Evolutionary conservation across 2,329 filamentous ascomycete genomes (phyloP).

Genomic region (Alternaria metachromatica): DNA sequence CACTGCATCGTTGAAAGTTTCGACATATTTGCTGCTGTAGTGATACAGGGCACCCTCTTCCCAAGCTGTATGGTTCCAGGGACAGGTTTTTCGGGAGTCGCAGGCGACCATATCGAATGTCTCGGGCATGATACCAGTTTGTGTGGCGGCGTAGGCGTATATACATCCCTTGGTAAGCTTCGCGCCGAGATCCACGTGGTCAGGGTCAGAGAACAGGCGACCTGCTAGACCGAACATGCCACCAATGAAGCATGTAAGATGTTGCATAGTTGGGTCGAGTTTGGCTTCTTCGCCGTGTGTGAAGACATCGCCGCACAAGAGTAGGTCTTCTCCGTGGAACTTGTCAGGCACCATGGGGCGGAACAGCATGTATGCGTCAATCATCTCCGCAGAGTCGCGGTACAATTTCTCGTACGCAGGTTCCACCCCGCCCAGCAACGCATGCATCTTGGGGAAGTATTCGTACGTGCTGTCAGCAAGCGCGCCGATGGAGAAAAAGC

Average conservation of each 20-base stretch:
- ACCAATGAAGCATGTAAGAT: constrained; percentile 67
- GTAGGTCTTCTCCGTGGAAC: constrained; percentile 30
- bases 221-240: constrained; percentile 68
- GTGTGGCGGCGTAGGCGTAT: constrained; percentile 64
- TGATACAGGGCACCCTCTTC: constrained; percentile 46
- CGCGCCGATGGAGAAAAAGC: constrained; percentile 45
- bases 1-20: constrained; percentile 21
- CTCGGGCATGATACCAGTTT: constrained; percentile 67
- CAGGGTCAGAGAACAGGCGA: constrained; percentile 60
- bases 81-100: constrained; percentile 47
- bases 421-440: constrained; percentile 50
- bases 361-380: constrained; percentile 58
- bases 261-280: constrained; percentile 59
- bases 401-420: constrained; percentile 62
- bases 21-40: constrained; percentile 23
- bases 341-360: constrained; percentile 50
- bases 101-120: constrained; percentile 61
- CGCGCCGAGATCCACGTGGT: constrained; percentile 62
- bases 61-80: constrained; percentile 62
- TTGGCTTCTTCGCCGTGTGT: constrained; percentile 19
- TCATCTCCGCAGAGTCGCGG: constrained; percentile 55
- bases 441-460: constrained; percentile 47
- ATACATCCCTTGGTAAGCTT: constrained; percentile 68
- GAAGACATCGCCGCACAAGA: constrained; percentile 47
- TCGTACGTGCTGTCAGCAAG: constrained; percentile 49